Base-by-base conservation (phyloP, 345 rosid species). In the Citrus trifoliata region DNA sequence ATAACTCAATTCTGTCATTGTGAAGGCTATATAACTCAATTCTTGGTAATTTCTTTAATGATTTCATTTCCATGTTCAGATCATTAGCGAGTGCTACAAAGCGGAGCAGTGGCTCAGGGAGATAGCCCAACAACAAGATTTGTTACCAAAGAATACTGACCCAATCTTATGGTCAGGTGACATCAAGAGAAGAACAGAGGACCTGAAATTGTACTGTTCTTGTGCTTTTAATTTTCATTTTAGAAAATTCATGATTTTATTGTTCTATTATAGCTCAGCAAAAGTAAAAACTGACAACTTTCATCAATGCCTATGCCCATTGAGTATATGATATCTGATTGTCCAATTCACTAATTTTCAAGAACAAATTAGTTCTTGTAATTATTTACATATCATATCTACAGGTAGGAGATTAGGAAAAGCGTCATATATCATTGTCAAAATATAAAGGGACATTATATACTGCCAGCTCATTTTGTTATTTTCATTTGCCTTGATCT, bases 21-120 rank as follows among this genome's bases (percentile, higher is more conserved):
- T 75, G 80, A 72, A 38, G 58, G 61, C 64, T 77, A 1, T 53
- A 51, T 7, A 4, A 35, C 13, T 2, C 28, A 30, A 16, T 71
- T 21, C 13, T 40, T 51, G 10, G 32, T 65, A 22, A 48, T 30
- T 65, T 48, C 70, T 19, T 28, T 67, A 30, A 8, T 10, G 19
- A 18, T 74, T 13, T 32, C 77, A 56, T 64, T 79, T 58, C 42
- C 42, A 68, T 75, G 67, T 82, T 73, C 85, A 89, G 93, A 82
- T 89, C 69, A 37, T 65, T 71, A 70, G 79, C 9, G 90, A 83
- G 76, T 89, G 93, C 82, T 67, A 82, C 62, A 83, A 79, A 85
- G 90, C 89, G 4, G 93, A 89, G 81, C 80, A 87, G 66, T 89
- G 93, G 93, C 83, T 89, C 18, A 83, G 86, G 79, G 90, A 88